Evolutionary conservation across 306 rosid species (phyloP), one percentile per base, ranked within the genome.

Genomic region (Mimosa bimucronata): DNA sequence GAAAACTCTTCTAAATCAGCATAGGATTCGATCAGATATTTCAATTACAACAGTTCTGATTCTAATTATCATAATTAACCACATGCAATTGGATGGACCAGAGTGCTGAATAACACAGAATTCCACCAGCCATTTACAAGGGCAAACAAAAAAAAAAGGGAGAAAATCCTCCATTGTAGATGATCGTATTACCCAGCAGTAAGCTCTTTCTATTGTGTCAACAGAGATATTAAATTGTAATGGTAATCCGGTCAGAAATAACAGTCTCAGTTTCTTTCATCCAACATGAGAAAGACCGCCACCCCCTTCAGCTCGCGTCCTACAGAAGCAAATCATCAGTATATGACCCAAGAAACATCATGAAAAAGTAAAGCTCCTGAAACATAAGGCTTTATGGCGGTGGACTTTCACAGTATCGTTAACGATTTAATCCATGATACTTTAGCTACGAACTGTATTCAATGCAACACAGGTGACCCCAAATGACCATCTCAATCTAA

Each of bases 201-300:
- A 31, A 53, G 46, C 57, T 26, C 45, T 52, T 52, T 19, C 25
- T 41, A 14, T 26, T 15, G 67, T 6, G 44, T 13, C 1, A 60
- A 60, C 37, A 46, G 28, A 73, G 28, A 72, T 10, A 71, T 11
- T 11, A 7, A 55, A 13, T 46, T 77, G 26, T 1, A 40, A 74
- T 25, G 73, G 79, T 48, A 75, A 64, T 64, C 57, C 40, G 26
- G 78, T 76, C 46, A 73, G 65, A 55, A 53, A 61, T 52, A 80
- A 60, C 53, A 80, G 57, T 50, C 57, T n/a, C 12, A n/a, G 25
- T 28, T 42, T 31, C 41, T 26, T 73, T 94, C 92, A 90, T 88
- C 80, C 98, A 18, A 94, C 88, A 34, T 88, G 97, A 0, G 98
- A 94, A 77, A 92, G 82, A 46, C 98, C 97, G 1, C 94, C 93